Conservation (phyloP, 2,329 filamentous ascomycete species). For the Neonectria magnoliae region DNA sequence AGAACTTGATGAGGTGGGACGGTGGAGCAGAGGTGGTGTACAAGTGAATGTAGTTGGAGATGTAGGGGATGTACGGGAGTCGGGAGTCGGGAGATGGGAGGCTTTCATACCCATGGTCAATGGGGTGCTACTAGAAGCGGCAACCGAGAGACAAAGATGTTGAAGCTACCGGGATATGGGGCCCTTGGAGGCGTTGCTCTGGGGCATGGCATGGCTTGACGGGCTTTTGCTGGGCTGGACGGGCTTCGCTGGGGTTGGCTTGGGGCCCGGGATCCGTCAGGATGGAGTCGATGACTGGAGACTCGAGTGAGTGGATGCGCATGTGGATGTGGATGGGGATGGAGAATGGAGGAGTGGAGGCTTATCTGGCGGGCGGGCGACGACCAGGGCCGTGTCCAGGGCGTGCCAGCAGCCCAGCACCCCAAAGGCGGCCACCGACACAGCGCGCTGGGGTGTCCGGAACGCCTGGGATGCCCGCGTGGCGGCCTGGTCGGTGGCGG, state of each 20-base stretch:
- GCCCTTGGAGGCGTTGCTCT: slow-evolving; percentile 19
- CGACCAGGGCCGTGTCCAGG: slow-evolving; percentile 10
- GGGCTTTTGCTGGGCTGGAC: not conserved
- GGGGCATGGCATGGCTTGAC: slow-evolving; percentile 32
- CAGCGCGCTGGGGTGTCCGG: slow-evolving; percentile 17
- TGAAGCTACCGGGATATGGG: slow-evolving; percentile 30
- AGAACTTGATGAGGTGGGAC: not conserved
- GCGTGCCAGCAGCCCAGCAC: slow-evolving; percentile 8
- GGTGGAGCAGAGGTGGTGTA: slow-evolving; percentile 12
- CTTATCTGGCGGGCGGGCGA: slow-evolving; percentile 22
- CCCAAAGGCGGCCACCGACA: not conserved
- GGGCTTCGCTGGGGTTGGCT: slow-evolving; percentile 15
- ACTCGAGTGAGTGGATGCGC: slow-evolving; percentile 5
- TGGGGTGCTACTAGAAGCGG: slow-evolving; percentile 18
- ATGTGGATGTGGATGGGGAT: not conserved
- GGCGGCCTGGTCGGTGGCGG: slow-evolving; percentile 22
- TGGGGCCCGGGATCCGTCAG: slow-evolving; percentile 28
- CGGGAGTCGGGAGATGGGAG: slow-evolving; percentile 28
- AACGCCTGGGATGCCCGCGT: slow-evolving; percentile 25
- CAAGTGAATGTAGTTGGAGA: not conserved
- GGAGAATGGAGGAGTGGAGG: slow-evolving; percentile 12
- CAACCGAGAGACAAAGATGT: slow-evolving; percentile 22
- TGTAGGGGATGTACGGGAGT: slow-evolving; percentile 13
- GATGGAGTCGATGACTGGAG: slow-evolving; percentile 26
- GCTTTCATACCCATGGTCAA: slow-evolving; percentile 38